Base-by-base conservation (phyloP, 2,329 filamentous ascomycete species). In the Epichloe aotearoae region DNA sequence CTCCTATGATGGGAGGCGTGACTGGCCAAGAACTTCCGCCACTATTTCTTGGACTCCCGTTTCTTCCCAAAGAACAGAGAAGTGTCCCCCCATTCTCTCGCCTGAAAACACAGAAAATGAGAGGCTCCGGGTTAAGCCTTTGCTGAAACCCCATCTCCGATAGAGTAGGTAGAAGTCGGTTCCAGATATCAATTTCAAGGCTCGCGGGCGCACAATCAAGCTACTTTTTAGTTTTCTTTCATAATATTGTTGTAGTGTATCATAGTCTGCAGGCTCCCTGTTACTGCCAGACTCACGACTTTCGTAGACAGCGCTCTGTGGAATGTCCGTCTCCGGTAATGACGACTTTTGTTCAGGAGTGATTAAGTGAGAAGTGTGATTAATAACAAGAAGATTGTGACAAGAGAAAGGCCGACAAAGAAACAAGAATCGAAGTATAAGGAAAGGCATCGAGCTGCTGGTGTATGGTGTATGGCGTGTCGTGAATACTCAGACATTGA, bases 401-500 rank as follows among this genome's bases (percentile, higher is more conserved):
- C 40, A 43, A 43, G 47, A 61, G 62, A 60, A 62, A 64, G 60
- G 57, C 56, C 59, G 63, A 58, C 69, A 59, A 64, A 62, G 61
- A 63, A 61, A 64, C 55, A 62, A 67, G 61, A 69, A 69, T 62
- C 58, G 67, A 75, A 73, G 64, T 59, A 71, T 70, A 73, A 72
- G 65, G 67, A 71, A 68, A 70, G 70, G 73, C 73, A 66, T 69
- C 69, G 72, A 73, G 74, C 73, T 76, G 73, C 72, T 77, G 74
- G 73, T 75, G 72, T 73, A 73, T 71, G 67, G 71, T 75, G 71
- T 73, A 73, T 71, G 67, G 71, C 49, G 70, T 72, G 75, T 80
- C 75, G 75, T 77, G 70, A 73, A 67, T 72, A 75, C 72, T 73
- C 68, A 72, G 72, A 71, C 73, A 71, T 74, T 69, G 72, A 71